A percentile compares a stretch with the other conserved stretches of the same genome.
Conservation (phyloP, 1,284 basidiomycete species). For the Apiotrichum montevideense region DNA sequence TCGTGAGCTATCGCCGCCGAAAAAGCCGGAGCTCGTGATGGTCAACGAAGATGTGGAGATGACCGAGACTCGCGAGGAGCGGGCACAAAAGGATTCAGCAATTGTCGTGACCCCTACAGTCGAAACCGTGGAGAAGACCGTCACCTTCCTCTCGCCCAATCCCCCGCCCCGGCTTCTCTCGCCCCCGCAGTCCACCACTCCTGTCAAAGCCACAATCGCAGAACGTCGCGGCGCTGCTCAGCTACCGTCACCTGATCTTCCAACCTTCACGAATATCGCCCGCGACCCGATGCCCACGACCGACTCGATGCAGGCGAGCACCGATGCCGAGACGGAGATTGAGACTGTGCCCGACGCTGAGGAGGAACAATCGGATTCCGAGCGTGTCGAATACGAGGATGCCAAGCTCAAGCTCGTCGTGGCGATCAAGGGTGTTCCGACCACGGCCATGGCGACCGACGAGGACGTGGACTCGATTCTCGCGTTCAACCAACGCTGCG, state of each 20-base stretch:
- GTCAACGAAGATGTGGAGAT: constrained; percentile 6
- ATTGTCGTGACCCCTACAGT: neutral
- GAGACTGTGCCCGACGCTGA: neutral
- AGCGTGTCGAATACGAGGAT: constrained; percentile 10
- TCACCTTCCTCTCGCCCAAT: constrained; percentile 12
- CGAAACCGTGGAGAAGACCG: constrained; percentile 6
- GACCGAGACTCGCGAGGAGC: neutral
- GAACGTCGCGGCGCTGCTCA: constrained; percentile 26
- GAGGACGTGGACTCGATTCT: constrained; percentile 22
- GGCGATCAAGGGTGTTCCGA: constrained; percentile 16
- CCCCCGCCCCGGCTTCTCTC: neutral
- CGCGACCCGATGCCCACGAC: constrained; percentile 19
- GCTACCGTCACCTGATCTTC: constrained; percentile 8
- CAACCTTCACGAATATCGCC: neutral
- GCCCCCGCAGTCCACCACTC: neutral
- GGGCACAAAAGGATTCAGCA: no score
- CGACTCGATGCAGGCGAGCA: constrained; percentile 23
- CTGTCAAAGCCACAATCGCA: constrained; percentile 24
- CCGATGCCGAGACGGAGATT: constrained; percentile 25
- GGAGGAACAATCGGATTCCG: constrained; percentile 8
- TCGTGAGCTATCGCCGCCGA: no score
- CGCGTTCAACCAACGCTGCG: constrained; percentile 26
- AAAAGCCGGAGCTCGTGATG: no score
- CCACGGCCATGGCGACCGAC: neutral
- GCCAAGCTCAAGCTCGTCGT: constrained; percentile 14